These are phyloP conservation scores for Thalassiosira hispida DNA, from an alignment of 352 stramenopile species.

Conservation along the genomic window DNA sequence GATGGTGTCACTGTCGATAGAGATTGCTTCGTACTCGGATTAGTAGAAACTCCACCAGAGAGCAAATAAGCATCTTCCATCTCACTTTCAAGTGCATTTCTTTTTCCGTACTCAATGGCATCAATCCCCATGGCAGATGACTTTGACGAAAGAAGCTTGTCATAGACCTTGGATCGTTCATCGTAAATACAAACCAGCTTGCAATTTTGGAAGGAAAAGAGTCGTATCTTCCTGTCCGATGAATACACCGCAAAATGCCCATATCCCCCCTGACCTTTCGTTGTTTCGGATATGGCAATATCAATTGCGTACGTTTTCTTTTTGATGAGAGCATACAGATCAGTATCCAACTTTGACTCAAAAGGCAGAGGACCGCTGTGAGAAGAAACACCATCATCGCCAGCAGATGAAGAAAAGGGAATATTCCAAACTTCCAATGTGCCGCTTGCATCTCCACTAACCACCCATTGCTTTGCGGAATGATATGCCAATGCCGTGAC, in stretches of 20 bases:
- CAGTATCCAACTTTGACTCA: conserved; percentile 94
- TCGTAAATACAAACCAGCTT: conserved; percentile 81
- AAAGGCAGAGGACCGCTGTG: conserved; percentile 69
- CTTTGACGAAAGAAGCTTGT: conserved; percentile 58
- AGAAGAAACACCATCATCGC: neutral
- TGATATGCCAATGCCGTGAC: conserved; percentile 92
- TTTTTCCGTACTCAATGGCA: conserved; percentile 82
- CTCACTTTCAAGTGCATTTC: conserved; percentile 77
- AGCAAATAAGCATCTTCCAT: conserved; percentile 63
- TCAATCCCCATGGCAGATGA: conserved; percentile 70
- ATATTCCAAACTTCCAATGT: conserved; percentile 93
- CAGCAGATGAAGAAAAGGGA: conserved; percentile 24
- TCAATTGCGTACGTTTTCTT: conserved; percentile 92
- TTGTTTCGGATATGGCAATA: conserved; percentile 89
- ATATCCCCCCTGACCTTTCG: conserved; percentile 90
- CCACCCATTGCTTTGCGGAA: conserved; percentile 86
- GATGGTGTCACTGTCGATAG: conserved; percentile 88
- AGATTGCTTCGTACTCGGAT: conserved; percentile 88
- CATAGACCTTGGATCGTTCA: conserved; percentile 80
- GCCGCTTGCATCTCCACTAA: conserved; percentile 91
- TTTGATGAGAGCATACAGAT: conserved; percentile 96
- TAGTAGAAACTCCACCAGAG: conserved; percentile 53
- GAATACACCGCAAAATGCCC: conserved; percentile 86
- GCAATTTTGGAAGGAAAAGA: conserved; percentile 68
- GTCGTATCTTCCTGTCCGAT: conserved; percentile 71